Percentiles rank a stretch among this genome's conserved stretches.
Evolutionary conservation across 192 early-diverging fungal genomes (phyloP).

Genomic region (Podila minutissima): DNA sequence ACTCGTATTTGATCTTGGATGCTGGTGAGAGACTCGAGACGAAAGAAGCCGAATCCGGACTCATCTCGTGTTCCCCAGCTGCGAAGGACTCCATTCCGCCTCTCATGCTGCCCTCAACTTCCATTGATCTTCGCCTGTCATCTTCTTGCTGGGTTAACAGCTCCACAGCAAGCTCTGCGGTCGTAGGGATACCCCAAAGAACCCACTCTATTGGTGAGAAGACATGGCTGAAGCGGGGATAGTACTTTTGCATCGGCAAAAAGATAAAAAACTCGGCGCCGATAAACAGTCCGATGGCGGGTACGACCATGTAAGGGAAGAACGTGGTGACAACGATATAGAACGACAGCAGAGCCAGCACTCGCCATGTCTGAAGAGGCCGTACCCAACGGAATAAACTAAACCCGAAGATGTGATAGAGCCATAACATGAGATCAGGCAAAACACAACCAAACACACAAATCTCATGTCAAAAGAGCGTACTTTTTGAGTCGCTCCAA

Average conservation of each 20-base stretch:
- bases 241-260: constrained; percentile 52
- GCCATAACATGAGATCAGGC: too few species aligned
- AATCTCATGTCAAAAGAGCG: background rate
- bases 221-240: constrained; percentile 56
- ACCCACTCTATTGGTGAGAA: constrained; percentile 59
- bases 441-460: too few species aligned
- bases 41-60: constrained; percentile 5
- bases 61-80: constrained; percentile 1
- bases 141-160: constrained; percentile 37
- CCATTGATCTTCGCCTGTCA: background rate
- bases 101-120: background rate
- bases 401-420: background rate
- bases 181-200: constrained; percentile 61
- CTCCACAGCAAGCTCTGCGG: constrained; percentile 61
- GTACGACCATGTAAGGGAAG: constrained; percentile 24
- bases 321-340: constrained; percentile 34
- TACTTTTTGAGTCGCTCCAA: constrained; percentile 48
- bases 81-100: background rate
- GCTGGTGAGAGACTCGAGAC: constrained; percentile 18
- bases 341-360: constrained; percentile 27
- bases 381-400: constrained; percentile 44
- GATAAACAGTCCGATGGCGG: constrained; percentile 36
- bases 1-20: constrained; percentile 34
- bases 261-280: constrained; percentile 61
- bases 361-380: constrained; percentile 41